Evolutionary conservation across 2,329 filamentous ascomycete genomes (phyloP).

Genomic region (Colletotrichum eleusines): DNA sequence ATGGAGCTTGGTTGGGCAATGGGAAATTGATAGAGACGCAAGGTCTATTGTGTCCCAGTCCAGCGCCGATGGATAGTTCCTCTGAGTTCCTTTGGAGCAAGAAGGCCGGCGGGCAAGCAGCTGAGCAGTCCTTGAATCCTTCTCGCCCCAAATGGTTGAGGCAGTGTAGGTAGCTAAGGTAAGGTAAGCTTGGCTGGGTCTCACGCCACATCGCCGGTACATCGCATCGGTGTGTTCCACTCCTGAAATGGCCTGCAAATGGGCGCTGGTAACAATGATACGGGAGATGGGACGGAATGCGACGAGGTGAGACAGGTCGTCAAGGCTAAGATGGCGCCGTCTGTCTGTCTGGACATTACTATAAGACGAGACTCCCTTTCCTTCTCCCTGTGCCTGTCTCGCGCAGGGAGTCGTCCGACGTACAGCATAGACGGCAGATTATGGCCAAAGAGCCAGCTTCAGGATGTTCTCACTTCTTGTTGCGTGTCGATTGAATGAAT

Average conservation of each 20-base stretch:
- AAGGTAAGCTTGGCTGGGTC: conserved; percentile 27
- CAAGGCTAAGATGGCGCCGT: neutral
- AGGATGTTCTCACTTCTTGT: neutral
- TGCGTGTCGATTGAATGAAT: neutral
- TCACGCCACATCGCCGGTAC: conserved; percentile 20
- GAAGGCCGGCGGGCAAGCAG: neutral
- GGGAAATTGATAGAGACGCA: neutral
- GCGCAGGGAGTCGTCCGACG: neutral
- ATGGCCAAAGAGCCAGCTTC: neutral
- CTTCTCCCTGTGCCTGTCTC: conserved; percentile 26
- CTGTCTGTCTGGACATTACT: conserved; percentile 6
- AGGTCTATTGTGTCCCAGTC: neutral
- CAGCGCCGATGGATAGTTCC: conserved; percentile 12
- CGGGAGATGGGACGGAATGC: conserved; percentile 23
- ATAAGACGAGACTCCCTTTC: conserved; percentile 35
- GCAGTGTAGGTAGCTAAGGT: conserved; percentile 26
- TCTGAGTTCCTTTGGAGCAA: neutral
- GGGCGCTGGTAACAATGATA: conserved; percentile 8
- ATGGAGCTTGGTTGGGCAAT: neutral
- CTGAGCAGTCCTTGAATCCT: conserved; percentile 11
- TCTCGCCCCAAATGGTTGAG: conserved; percentile 28
- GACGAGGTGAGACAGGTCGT: conserved; percentile 18
- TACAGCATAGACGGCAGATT: neutral
- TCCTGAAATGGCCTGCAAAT: neutral
- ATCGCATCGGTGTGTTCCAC: neutral